Base-by-base conservation (phyloP, 2,329 filamentous ascomycete species). In the Stagonosporopsis vannaccii region DNA sequence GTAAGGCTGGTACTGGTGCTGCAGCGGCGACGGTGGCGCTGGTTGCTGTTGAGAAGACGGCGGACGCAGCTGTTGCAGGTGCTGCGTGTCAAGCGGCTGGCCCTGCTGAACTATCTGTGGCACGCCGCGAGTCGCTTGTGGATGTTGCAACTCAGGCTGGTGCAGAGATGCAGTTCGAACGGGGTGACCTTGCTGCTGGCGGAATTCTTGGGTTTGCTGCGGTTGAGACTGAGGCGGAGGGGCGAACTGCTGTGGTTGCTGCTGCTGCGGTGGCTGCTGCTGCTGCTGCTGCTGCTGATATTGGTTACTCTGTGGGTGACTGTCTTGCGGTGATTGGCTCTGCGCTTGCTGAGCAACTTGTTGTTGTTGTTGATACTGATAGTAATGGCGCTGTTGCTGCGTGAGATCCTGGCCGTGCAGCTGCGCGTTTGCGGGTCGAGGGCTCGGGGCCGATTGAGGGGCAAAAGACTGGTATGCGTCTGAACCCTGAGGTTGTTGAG, bases 11-110 rank as follows among this genome's bases (percentile, higher is more conserved):
- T 73, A 73, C 17, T 61, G 66, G 36, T 60, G 64, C 58, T 76
- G 73, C 45, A 74, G 60, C 37, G 73, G 74, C 19, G 73, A 75
- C 25, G 73, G 72, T 47, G 73, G 71, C 48, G 69, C 68, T 59
- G 72, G 66, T 50, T 73, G 67, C 32, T 70, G 69, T 47, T 73
- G 71, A 28, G 72, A 71, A 35, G 73, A 73, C 15, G 71, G 68
- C 23, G 73, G 71, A 20, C 70, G 68, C 44, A 72, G 67, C 51
- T 71, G 69, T 51, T 74, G 71, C 30, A 60, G 40, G 45, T 71
- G 70, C 36, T 68, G 71, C 44, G 56, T 46, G 56, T 74, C 71
- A 44, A 63, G 50, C 37, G 63, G 67, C 57, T 67, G 67, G 23
- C 57, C 61, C 37, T 71, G 69, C 49, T 69, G 69, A 17, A 69